These are phyloP conservation scores for Alloteropsis semialata DNA, from an alignment of 176 grass and related monocot genomes.

Conservation along the genomic window DNA sequence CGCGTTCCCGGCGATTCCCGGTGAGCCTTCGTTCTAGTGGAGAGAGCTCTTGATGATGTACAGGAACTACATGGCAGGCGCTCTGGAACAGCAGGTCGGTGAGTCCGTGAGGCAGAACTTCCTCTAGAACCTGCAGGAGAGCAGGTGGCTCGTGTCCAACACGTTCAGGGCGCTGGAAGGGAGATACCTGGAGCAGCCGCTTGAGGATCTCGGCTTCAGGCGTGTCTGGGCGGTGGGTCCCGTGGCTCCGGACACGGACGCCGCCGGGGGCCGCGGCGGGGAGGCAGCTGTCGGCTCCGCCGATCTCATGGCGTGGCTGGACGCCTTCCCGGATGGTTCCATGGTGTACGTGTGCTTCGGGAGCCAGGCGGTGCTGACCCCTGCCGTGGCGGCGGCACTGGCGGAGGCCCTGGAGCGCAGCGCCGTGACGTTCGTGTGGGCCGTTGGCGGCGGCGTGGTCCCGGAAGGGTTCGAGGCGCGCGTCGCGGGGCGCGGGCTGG, in stretches of 20 bases:
- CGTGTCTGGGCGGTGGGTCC: slow-evolving; percentile 54
- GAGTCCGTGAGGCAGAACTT: slow-evolving; percentile 47
- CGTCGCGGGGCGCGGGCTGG: slow-evolving; percentile 22
- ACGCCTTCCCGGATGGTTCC: slow-evolving; percentile 36
- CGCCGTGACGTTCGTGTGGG: slow-evolving; percentile 67
- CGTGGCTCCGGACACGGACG: slow-evolving; percentile 24
- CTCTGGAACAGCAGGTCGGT: not conserved
- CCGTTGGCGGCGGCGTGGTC: slow-evolving; percentile 24
- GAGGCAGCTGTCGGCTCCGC: not conserved
- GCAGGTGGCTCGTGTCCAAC: slow-evolving; percentile 52
- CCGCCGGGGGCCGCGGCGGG: not conserved
- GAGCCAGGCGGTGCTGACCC: slow-evolving; percentile 40
- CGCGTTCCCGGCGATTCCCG: slow-evolving; percentile 38
- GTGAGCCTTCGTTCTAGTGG: slow-evolving; percentile 43
- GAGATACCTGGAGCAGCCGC: slow-evolving; percentile 34
- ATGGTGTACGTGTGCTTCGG: slow-evolving; percentile 68
- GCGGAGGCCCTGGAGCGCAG: slow-evolving; percentile 58
- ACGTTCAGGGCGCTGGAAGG: slow-evolving; percentile 41
- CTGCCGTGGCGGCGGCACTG: slow-evolving; percentile 29
- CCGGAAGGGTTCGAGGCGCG: slow-evolving; percentile 59
- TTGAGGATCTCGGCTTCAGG: slow-evolving; percentile 49
- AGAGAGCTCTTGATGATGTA: slow-evolving; percentile 41
- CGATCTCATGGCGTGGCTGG: slow-evolving; percentile 46
- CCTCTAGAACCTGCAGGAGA: slow-evolving; percentile 45
- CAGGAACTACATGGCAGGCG: slow-evolving; percentile 35